These are phyloP conservation scores for Syzygium oleosum DNA, from an alignment of 345 rosid genomes.

Conservation along the genomic window DNA sequence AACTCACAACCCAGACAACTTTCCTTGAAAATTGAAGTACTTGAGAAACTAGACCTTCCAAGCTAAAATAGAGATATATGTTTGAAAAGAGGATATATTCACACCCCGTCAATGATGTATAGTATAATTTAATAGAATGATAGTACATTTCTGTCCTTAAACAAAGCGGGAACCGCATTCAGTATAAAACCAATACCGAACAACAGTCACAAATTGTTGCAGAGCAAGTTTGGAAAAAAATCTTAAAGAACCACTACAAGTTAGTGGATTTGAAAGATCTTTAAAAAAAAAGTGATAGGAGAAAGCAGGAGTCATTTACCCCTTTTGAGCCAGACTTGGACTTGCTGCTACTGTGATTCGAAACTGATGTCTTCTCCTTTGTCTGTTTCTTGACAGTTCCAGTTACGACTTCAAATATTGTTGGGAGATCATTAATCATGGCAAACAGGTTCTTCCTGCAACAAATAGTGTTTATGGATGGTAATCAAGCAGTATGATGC, in stretches of 20 bases:
- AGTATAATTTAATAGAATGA: neutral
- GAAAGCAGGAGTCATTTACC: neutral
- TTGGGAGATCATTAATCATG: conserved; percentile 69
- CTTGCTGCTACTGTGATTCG: conserved; percentile 47
- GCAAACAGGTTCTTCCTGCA: conserved; percentile 58
- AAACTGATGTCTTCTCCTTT: conserved; percentile 42
- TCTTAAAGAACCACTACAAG: neutral
- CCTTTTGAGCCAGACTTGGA: conserved; percentile 47
- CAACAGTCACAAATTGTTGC: neutral
- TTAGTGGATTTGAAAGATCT: neutral
- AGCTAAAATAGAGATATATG: neutral
- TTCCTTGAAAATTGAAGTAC: neutral
- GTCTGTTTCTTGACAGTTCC: conserved; percentile 43
- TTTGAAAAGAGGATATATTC: neutral
- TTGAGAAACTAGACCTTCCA: neutral
- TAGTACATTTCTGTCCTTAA: neutral
- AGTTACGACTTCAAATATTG: conserved; percentile 59
- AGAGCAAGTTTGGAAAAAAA: neutral
- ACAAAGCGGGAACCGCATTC: neutral
- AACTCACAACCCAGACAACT: neutral
- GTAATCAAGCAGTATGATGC: neutral
- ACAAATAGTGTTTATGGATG: neutral
- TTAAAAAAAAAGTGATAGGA: neutral
- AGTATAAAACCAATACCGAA: neutral
- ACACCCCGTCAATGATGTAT: neutral